Evolutionary conservation across 805 yeast species (phyloP).

Genomic region (Kuraishia ogatae): DNA sequence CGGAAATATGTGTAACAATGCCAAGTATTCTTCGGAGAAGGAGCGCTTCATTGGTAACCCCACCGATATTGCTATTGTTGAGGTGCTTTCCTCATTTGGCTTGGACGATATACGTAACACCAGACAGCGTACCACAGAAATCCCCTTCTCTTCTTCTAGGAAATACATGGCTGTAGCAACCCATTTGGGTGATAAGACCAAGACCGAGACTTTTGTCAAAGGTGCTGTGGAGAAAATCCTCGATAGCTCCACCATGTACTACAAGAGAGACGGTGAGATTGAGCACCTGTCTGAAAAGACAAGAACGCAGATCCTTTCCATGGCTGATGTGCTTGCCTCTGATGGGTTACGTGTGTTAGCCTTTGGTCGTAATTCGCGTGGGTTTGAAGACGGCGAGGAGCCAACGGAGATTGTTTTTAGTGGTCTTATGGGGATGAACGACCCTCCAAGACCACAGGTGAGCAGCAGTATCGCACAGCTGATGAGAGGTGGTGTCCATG

Average conservation of each 20-base stretch:
- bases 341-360: constrained; percentile 85
- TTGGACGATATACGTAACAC: constrained; percentile 61
- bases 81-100: constrained; percentile 61
- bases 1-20: constrained; percentile 71
- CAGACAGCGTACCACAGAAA: constrained; percentile 54
- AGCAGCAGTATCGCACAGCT: constrained; percentile 63
- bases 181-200: constrained; percentile 49
- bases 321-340: constrained; percentile 59
- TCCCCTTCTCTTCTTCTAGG: constrained; percentile 77
- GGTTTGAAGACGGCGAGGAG: constrained; percentile 23
- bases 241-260: constrained; percentile 48
- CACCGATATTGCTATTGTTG: constrained; percentile 86
- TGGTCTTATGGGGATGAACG: constrained; percentile 93
- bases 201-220: constrained; percentile 60
- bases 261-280: constrained; percentile 48
- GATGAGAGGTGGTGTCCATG: constrained; percentile 89
- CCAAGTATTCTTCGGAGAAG: constrained; percentile 58
- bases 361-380: constrained; percentile 48
- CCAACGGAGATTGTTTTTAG: constrained; percentile 63
- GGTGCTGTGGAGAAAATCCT: constrained; percentile 85
- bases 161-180: constrained; percentile 86
- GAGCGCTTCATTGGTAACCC: constrained; percentile 83
- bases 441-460: constrained; percentile 93
- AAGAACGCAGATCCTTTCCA: constrained; percentile 36
- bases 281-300: constrained; percentile 49